A percentile compares a stretch with the other conserved stretches of the same genome.
Conservation (phyloP, 2,329 filamentous ascomycete species). For the Botrytis aclada region DNA sequence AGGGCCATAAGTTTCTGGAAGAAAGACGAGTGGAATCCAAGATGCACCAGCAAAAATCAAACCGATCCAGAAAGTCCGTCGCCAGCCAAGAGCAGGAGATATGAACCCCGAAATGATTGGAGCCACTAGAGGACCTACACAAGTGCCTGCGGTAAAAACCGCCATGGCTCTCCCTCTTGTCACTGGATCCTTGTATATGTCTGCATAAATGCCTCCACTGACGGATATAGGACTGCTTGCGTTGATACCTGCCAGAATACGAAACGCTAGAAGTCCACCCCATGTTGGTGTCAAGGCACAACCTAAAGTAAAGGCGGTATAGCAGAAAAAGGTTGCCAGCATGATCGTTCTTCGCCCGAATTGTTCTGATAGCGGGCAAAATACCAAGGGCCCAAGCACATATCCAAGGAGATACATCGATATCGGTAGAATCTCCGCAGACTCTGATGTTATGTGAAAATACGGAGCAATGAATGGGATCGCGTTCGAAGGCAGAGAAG, state of each 20-base stretch:
- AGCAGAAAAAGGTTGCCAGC: constrained; percentile 65
- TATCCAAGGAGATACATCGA: constrained; percentile 64
- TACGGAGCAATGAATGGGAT: constrained; percentile 55
- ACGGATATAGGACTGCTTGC: constrained; percentile 60
- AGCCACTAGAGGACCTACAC: constrained; percentile 60
- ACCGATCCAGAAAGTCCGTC: constrained; percentile 63
- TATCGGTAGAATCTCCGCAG: constrained; percentile 50
- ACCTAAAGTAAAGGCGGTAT: constrained; percentile 64
- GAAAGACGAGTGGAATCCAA: constrained; percentile 56
- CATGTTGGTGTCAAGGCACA: constrained; percentile 62
- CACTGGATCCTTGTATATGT: constrained; percentile 58
- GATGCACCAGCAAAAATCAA: constrained; percentile 61
- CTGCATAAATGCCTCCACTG: constrained; percentile 62
- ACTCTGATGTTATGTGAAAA: constrained; percentile 51
- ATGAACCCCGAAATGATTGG: constrained; percentile 59
- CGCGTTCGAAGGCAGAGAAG: constrained; percentile 61
- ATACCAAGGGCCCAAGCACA: constrained; percentile 54
- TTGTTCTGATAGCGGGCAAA: constrained; percentile 65
- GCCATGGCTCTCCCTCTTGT: constrained; percentile 59
- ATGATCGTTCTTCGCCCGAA: constrained; percentile 56
- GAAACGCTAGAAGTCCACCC: constrained; percentile 57
- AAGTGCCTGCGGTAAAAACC: constrained; percentile 62
- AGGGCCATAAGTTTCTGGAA: constrained; percentile 61
- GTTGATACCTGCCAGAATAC: constrained; percentile 58
- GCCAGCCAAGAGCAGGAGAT: constrained; percentile 55